A percentile compares a stretch with the other conserved stretches of the same genome.
phyloP scores from a whole-genome alignment of 768 basidiomycete genomes.

The Pleurotus eryngii region DNA sequence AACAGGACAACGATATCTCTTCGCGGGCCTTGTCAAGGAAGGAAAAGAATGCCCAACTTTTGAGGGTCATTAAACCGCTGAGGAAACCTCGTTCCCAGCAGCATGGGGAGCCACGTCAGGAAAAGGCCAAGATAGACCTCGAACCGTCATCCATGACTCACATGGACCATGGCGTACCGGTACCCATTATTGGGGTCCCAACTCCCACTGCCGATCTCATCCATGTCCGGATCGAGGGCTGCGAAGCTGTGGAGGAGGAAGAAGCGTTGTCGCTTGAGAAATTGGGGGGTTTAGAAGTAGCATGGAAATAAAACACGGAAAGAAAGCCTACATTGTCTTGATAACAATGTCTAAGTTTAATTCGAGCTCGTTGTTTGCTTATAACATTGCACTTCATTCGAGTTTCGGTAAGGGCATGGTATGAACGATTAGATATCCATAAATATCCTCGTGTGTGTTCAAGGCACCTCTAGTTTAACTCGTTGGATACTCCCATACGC shows the following conservation, averaged over 20 bases:
- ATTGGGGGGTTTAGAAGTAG: constrained; percentile 34
- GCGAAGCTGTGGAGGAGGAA: constrained; percentile 32
- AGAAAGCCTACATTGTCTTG: neutral
- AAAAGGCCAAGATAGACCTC: constrained; percentile 1
- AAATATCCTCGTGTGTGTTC: neutral
- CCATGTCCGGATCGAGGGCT: constrained; percentile 41
- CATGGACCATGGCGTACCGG: constrained; percentile 25
- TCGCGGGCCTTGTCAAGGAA: no score
- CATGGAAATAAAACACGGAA: constrained; percentile 20
- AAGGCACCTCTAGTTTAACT: neutral
- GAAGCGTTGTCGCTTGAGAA: constrained; percentile 35
- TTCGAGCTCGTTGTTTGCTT: neutral
- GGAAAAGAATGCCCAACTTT: constrained; percentile 1
- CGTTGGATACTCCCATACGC: constrained; percentile 48
- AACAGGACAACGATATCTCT: no score
- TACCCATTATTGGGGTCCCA: constrained; percentile 33
- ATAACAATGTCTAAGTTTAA: neutral
- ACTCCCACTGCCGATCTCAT: constrained; percentile 31
- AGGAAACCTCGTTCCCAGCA: constrained; percentile 25
- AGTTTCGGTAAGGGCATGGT: neutral
- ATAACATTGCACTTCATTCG: no score
- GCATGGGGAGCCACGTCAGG: constrained; percentile 4
- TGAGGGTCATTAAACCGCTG: constrained; percentile 35
- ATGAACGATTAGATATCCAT: neutral
- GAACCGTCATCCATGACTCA: constrained; percentile 6